Conservation (phyloP, 192 early-diverging fungal species). For the Coemansia sp. region DNA sequence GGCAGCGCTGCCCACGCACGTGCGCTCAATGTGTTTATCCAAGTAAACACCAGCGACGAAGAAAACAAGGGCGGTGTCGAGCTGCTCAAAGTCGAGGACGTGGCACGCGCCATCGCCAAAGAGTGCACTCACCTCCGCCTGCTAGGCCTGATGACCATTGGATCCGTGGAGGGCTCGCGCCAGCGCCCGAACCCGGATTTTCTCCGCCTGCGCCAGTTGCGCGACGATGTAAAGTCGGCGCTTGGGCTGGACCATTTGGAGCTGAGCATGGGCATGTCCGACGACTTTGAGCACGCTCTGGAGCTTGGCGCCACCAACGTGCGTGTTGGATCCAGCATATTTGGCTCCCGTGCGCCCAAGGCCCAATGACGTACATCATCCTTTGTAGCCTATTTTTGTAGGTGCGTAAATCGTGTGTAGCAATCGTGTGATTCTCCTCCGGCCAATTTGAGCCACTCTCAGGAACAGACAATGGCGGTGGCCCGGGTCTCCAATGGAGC, state of each 20-base stretch:
- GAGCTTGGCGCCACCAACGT: conserved; percentile 87
- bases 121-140: conserved; percentile 72
- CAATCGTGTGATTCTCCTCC: too few species aligned
- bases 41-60: conserved; percentile 96
- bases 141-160: conserved; percentile 96
- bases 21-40: conserved; percentile 83
- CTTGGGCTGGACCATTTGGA: conserved; percentile 58
- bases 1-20: conserved; percentile 39
- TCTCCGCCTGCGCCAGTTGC: conserved; percentile 36
- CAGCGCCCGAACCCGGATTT: conserved; percentile 59
- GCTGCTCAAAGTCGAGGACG: conserved; percentile 53
- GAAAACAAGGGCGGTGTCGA: conserved; percentile 82
- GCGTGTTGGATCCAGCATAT: conserved; percentile 92
- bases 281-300: conserved; percentile 88
- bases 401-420: background rate
- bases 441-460: conserved; percentile 59
- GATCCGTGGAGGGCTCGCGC: conserved; percentile 61
- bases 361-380: background rate
- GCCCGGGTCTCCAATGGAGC: background rate
- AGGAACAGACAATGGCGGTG: background rate
- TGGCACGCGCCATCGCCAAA: conserved; percentile 67
- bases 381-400: background rate
- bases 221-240: conserved; percentile 23
- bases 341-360: conserved; percentile 67
- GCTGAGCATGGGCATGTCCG: conserved; percentile 98